Evolutionary conservation across 1,284 basidiomycete genomes (phyloP).

Genomic region (Austroboletus niveus): DNA sequence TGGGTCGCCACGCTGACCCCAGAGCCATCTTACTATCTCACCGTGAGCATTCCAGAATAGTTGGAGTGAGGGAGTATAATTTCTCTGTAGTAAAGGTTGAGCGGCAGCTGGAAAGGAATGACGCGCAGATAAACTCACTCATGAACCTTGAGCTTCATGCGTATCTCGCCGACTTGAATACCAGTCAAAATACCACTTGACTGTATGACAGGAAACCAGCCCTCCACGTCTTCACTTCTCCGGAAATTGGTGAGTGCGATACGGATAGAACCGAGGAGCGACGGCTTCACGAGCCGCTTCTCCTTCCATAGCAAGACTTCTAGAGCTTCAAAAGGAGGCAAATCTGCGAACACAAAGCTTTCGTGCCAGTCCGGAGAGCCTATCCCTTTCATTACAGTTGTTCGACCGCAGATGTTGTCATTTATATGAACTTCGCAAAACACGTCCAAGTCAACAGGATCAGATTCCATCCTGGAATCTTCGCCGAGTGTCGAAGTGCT

Average conservation of each 20-base stretch:
- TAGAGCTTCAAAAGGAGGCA: slow-evolving; percentile 68
- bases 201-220: slow-evolving; percentile 78
- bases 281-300: slow-evolving; percentile 58
- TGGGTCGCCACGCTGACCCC: slow-evolving; percentile 3
- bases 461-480: slow-evolving; percentile 41
- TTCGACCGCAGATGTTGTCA: slow-evolving; percentile 62
- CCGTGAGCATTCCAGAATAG: slow-evolving; percentile 57
- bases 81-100: slow-evolving; percentile 48
- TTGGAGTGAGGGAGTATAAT: slow-evolving; percentile 65
- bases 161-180: slow-evolving; percentile 69
- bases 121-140: slow-evolving; percentile 53
- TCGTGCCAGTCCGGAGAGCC: slow-evolving; percentile 77
- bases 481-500: slow-evolving; percentile 29
- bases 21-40: slow-evolving; percentile 27
- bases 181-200: slow-evolving; percentile 46
- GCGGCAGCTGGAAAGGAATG: slow-evolving; percentile 4
- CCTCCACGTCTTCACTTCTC: slow-evolving; percentile 69
- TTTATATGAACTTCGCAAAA: slow-evolving; percentile 71
- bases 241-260: slow-evolving; percentile 70
- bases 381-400: slow-evolving; percentile 65
- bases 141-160: slow-evolving; percentile 67
- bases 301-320: slow-evolving; percentile 65
- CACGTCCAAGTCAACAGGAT: slow-evolving; percentile 62
- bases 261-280: slow-evolving; percentile 57
- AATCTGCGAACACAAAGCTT: slow-evolving; percentile 65